A percentile compares a stretch with the other conserved stretches of the same genome.
Conservation (phyloP, 2,329 filamentous ascomycete species). For the Phyllosticta citribraziliensis region DNA sequence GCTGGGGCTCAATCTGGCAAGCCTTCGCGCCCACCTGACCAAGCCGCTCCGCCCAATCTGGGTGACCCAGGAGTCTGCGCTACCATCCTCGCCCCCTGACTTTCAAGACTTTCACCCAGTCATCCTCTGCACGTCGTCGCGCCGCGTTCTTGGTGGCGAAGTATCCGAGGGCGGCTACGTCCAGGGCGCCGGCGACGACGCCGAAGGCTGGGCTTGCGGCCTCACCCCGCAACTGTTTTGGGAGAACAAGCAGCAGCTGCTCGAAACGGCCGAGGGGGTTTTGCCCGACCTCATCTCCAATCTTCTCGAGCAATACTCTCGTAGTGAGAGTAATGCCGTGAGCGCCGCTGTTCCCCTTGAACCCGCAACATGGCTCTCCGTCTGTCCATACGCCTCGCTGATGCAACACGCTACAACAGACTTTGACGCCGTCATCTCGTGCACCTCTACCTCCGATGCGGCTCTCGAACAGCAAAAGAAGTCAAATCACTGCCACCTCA, state of each 20-base stretch:
- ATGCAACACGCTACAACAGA: slow-evolving; percentile 29
- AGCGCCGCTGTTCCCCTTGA: slow-evolving; percentile 28
- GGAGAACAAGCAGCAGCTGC: slow-evolving; percentile 51
- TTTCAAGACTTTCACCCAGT: slow-evolving; percentile 59
- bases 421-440: slow-evolving; percentile 35
- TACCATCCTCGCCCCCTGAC: slow-evolving; percentile 25
- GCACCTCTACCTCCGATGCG: slow-evolving; percentile 29
- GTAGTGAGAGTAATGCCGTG: neutral
- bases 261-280: slow-evolving; percentile 57
- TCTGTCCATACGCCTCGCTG: slow-evolving; percentile 30
- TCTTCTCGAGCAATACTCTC: slow-evolving; percentile 24
- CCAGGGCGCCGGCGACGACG: slow-evolving; percentile 90
- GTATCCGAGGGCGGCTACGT: slow-evolving; percentile 68
- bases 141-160: slow-evolving; percentile 59
- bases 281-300: slow-evolving; percentile 42
- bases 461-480: slow-evolving; percentile 25
- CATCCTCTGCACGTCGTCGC: slow-evolving; percentile 77
- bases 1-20: slow-evolving; percentile 51
- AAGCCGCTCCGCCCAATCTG: slow-evolving; percentile 72
- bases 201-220: slow-evolving; percentile 81
- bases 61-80: slow-evolving; percentile 59
- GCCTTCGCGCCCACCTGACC: slow-evolving; percentile 46
- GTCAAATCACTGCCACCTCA: slow-evolving; percentile 45
- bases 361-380: slow-evolving; percentile 31
- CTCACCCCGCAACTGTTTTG: slow-evolving; percentile 76